Evolutionary conservation across 441 rosid genomes (phyloP), one percentile per base, ranked within the genome.

Genomic region (Erodium moschatum): DNA sequence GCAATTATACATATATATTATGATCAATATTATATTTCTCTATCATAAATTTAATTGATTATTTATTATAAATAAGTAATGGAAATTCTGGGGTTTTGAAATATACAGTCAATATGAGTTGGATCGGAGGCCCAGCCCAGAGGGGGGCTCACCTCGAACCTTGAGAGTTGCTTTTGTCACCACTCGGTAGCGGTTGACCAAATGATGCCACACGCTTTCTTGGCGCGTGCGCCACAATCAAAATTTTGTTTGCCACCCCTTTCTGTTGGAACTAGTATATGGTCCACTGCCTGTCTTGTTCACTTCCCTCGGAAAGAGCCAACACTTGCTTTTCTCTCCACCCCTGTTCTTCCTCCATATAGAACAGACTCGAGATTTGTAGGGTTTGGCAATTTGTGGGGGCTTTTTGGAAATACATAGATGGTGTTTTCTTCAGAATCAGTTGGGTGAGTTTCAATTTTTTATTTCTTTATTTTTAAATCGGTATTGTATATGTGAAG

Each of bases 401-500:
- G 48, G 13, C 11, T 15, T 50, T 50, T 50, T 15, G 58, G 19
- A n/a, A n/a, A 13, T 16, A 15, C 60, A 52, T 52, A 15, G 5
- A 31, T 69, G 66, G 62, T 69, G 50, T 29, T 40, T 48, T 19
- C 40, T 19, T 61, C 58, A 74, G 69, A 76, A 72, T 70, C 74
- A 69, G 73, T 76, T 19, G 79, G 83, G 58, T 84, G 69, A 73
- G 78, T 72, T 74, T 68, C 76, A 63, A 70, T 78, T 70, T 48
- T 77, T 70, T 64, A 70, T 67, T 72, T 2, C 24, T 56, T 27
- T 10, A 52, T 29, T 29, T 29, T 29, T 33, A 52, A 52, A 13
- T n/a, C 60, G n/a, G 8, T 52, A 15, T 52, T 71, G 18, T 68
- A 20, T 67, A 33, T 78, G 74, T 66, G 75, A 69, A 52, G 70